phyloP scores from a whole-genome alignment of 169 alveolate genomes.

The Plasmodium billcollinsi region DNA sequence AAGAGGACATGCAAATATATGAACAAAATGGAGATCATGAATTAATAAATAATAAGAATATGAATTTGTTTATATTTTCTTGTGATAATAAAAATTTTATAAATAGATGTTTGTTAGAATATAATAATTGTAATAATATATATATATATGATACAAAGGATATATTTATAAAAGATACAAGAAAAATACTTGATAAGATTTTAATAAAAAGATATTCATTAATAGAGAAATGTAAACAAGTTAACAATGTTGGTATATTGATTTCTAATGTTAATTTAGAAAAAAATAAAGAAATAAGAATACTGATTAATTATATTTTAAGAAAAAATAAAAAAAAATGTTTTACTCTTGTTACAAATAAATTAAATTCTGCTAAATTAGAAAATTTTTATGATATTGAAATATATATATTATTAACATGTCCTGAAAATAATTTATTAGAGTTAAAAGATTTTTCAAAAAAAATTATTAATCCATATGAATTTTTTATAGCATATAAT shows the following conservation, averaged over 20 bases:
- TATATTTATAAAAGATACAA: conserved; percentile 1
- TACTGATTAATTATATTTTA: conserved; percentile 53
- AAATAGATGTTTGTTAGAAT: conserved; percentile 36
- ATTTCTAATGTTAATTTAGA: conserved; percentile 71
- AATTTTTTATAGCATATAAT: conserved; percentile 81
- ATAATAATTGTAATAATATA: conserved; percentile 9
- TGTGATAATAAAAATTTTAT: conserved; percentile 7
- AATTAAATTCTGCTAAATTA: conserved; percentile 82
- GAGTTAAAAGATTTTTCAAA: conserved; percentile 73
- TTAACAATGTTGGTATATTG: conserved; percentile 79
- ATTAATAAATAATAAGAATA: neutral
- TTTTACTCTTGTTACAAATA: conserved; percentile 77
- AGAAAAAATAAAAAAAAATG: conserved; percentile 68
- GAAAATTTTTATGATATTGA: conserved; percentile 82
- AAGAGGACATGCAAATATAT: neutral
- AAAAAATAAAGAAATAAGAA: conserved; percentile 62
- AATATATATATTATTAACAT: conserved; percentile 80
- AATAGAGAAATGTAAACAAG: conserved; percentile 79
- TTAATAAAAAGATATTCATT: conserved; percentile 75
- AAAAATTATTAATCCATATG: conserved; percentile 80
- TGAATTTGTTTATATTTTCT: conserved; percentile 30
- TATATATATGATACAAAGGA: conserved; percentile 1
- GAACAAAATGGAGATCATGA: neutral
- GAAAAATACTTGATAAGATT: conserved; percentile 18
- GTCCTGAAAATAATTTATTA: conserved; percentile 77